Evolutionary conservation across 2,329 filamentous ascomycete genomes (phyloP).

Genomic region (Leptoxyphium fumago): DNA sequence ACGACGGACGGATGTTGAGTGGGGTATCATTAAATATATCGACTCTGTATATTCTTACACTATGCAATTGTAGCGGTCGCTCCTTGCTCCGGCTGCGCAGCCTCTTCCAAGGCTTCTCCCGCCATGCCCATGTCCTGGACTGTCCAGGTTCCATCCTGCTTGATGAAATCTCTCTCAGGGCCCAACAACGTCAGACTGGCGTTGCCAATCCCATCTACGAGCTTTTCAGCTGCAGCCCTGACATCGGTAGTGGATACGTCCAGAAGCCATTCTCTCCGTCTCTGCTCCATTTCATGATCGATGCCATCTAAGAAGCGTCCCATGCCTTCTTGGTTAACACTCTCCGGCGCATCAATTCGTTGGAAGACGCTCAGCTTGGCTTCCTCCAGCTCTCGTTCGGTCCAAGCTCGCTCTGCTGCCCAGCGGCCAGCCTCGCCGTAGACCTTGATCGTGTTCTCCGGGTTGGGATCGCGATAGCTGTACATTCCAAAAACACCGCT

Average conservation of each 20-base stretch:
- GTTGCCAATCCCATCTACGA: slow-evolving; percentile 43
- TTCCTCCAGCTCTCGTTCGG: slow-evolving; percentile 75
- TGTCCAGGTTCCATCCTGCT: slow-evolving; percentile 50
- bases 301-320: slow-evolving; percentile 71
- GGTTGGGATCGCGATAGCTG: slow-evolving; percentile 92
- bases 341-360: slow-evolving; percentile 70
- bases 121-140: slow-evolving; percentile 57
- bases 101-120: slow-evolving; percentile 6
- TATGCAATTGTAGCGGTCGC: not conserved
- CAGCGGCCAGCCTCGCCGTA: slow-evolving; percentile 72
- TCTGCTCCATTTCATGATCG: slow-evolving; percentile 78
- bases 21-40: not conserved
- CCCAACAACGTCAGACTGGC: slow-evolving; percentile 63
- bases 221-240: slow-evolving; percentile 64
- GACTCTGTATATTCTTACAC: not conserved
- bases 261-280: slow-evolving; percentile 65
- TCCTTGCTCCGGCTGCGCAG: not conserved
- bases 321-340: slow-evolving; percentile 81
- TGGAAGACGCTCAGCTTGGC: slow-evolving; percentile 95
- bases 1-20: not conserved
- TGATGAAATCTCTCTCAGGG: slow-evolving; percentile 64
- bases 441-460: slow-evolving; percentile 70
- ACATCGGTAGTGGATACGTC: slow-evolving; percentile 76
- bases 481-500: slow-evolving; percentile 88
- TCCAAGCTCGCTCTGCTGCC: slow-evolving; percentile 71